These are phyloP conservation scores for Pugionium dolabratum DNA, from an alignment of 345 rosid species.

Conservation along the genomic window DNA sequence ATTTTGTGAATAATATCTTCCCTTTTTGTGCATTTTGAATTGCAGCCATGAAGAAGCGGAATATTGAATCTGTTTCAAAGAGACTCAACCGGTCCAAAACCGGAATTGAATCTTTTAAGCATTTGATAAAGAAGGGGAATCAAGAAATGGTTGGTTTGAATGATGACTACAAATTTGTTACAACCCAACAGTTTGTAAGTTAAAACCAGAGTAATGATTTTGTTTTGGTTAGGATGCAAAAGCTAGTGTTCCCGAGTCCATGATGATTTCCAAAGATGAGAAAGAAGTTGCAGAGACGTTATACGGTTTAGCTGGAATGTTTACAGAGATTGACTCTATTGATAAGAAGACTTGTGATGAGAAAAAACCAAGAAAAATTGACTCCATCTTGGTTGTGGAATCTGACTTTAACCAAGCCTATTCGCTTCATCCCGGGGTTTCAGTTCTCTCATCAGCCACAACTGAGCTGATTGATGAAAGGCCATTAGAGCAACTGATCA, in stretches of 20 bases:
- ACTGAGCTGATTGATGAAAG: slow-evolving; percentile 39
- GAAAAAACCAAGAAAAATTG: slow-evolving; percentile 36
- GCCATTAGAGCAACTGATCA: background rate
- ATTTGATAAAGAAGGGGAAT: slow-evolving; percentile 46
- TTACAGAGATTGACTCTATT: slow-evolving; percentile 40
- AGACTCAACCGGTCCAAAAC: slow-evolving; percentile 45
- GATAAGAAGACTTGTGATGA: slow-evolving; percentile 37
- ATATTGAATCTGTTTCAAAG: slow-evolving; percentile 61
- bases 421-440: slow-evolving; percentile 26
- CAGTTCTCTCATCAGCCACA: slow-evolving; percentile 32
- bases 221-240: slow-evolving; percentile 27
- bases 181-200: too few relatives aligned
- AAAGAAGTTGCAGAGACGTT: slow-evolving; percentile 92
- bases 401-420: slow-evolving; percentile 17
- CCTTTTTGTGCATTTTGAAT: slow-evolving; percentile 36
- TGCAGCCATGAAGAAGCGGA: slow-evolving; percentile 86
- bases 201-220: background rate
- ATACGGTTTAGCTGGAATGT: slow-evolving; percentile 78
- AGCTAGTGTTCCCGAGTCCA: slow-evolving; percentile 47
- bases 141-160: slow-evolving; percentile 49
- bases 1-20: too few relatives aligned
- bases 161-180: too few relatives aligned
- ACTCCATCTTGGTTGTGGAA: slow-evolving; percentile 35
- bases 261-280: slow-evolving; percentile 76
- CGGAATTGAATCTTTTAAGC: slow-evolving; percentile 39